A percentile compares a stretch with the other conserved stretches of the same genome.
Evolutionary conservation across 768 basidiomycete species (phyloP).

Genomic region (Boletus patriciae): DNA sequence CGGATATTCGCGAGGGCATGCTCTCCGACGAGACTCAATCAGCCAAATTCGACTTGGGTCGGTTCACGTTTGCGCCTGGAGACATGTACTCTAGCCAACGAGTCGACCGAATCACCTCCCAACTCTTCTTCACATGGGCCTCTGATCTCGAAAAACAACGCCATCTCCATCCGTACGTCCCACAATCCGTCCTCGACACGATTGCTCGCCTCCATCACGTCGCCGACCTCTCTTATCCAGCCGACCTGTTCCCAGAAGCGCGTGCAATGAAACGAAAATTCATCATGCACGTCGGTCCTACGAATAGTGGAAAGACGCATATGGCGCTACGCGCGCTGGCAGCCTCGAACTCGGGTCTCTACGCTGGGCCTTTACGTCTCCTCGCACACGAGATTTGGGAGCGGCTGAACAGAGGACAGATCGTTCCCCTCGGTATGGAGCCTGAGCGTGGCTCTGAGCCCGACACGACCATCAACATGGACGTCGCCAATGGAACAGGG

Average conservation of each 20-base stretch:
- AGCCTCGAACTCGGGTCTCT: conserved; percentile 68
- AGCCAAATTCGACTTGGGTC: conserved; percentile 40
- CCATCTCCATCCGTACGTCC: conserved; percentile 28
- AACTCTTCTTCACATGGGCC: conserved; percentile 59
- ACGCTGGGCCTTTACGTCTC: conserved; percentile 88
- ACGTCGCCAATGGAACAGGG: conserved; percentile 21
- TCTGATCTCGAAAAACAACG: conserved; percentile 33
- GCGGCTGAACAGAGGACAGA: conserved; percentile 85
- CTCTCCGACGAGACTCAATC: conserved; percentile 15
- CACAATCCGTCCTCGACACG: conserved; percentile 34
- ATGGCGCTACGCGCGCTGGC: conserved; percentile 88
- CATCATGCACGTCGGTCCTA: conserved; percentile 96
- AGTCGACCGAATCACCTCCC: conserved; percentile 52
- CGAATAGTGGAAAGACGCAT: conserved; percentile 97
- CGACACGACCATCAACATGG: conserved; percentile 38
- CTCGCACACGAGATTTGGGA: conserved; percentile 96
- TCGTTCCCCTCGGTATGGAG: conserved; percentile 68
- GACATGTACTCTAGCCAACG: conserved; percentile 26
- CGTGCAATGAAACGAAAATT: conserved; percentile 69
- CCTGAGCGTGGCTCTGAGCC: conserved; percentile 40
- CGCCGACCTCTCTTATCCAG: conserved; percentile 46
- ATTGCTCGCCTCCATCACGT: conserved; percentile 41
- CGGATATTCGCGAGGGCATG: conserved; percentile 38
- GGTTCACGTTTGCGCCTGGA: conserved; percentile 41
- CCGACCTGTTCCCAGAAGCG: conserved; percentile 50